Evolutionary conservation across 176 grass and related monocot species (phyloP).

Genomic region (Saccharum officinarum): DNA sequence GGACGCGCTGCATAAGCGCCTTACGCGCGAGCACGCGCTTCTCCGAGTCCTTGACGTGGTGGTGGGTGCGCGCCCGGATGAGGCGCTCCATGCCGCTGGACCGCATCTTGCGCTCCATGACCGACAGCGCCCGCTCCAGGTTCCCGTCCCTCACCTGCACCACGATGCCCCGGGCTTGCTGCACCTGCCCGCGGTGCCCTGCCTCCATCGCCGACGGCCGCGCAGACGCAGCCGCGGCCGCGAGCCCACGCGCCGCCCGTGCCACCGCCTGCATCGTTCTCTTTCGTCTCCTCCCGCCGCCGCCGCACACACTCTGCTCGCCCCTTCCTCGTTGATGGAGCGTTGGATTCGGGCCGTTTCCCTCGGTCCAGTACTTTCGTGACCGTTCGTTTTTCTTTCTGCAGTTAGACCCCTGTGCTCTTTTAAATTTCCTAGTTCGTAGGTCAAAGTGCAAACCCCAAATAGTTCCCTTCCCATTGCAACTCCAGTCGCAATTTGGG

Average conservation of each 20-base stretch:
- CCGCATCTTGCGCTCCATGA: conserved; percentile 84
- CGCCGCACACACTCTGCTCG: not conserved
- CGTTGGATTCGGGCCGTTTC: conserved; percentile 6
- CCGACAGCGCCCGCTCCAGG: conserved; percentile 65
- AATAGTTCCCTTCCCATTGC: not conserved
- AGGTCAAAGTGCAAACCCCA: not conserved
- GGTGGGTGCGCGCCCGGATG: conserved; percentile 49
- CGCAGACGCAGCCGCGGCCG: not conserved
- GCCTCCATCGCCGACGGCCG: not conserved
- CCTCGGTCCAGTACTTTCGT: not conserved
- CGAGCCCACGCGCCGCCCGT: conserved; percentile 13
- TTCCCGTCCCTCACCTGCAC: conserved; percentile 83
- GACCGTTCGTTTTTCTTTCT: not conserved
- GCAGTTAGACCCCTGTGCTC: not conserved
- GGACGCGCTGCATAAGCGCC: conserved; percentile 74
- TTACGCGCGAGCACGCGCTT: conserved; percentile 91
- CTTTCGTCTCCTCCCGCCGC: conserved; percentile 28
- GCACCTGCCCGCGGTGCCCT: conserved; percentile 22
- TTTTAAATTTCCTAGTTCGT: not conserved
- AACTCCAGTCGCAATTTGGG: not conserved
- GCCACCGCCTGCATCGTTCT: conserved; percentile 38
- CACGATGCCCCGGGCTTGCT: conserved; percentile 60
- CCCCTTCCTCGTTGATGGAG: not conserved
- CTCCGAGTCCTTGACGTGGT: conserved; percentile 95
- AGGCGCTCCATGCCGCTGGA: conserved; percentile 89